Evolutionary conservation across 441 rosid species (phyloP), one percentile per base, ranked within the genome.

Genomic region (Viola pubescens): DNA sequence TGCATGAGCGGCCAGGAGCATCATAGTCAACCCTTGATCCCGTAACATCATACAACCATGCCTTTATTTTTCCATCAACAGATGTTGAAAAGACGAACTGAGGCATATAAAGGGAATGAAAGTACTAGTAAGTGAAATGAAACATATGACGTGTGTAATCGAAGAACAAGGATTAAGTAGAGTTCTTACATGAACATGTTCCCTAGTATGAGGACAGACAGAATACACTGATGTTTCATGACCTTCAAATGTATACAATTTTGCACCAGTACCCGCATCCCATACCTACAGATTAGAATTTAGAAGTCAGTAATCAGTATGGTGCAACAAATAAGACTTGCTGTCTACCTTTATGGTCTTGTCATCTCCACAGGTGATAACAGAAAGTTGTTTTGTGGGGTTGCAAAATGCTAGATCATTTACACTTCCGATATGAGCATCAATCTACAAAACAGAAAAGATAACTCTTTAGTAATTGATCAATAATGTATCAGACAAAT

Each of bases 351-450:
- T 81, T 65, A 84, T 76, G 53, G 71, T 70, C 79, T 72, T 84
- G 79, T 84, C 89, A 57, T 84, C 89, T 16, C 89, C 89, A 16
- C 89, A 81, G 52, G 86, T 81, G 49, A 81, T 61, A 34, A 79
- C 63, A 46, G 64, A 67, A 4, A 75, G 77, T 57, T 79, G 78
- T 72, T 70, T 81, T 53, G 51, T 60, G 48, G 80, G 79, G 54
- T 44, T 73, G 46, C 70, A 67, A 59, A 84, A 84, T 49, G 85
- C 83, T 56, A 84, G 66, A 67, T 84, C 87, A 61, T 84, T 81
- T 63, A 81, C 83, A 52, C 81, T 59, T 10, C 90, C 90, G 55
- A 70, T 56, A 66, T 84, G 87, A 56, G 82, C 78, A 34, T 84
- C 87, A 56, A 84, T 80, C 87, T 81, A 59, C 39, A 69, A 48